Evolutionary conservation across 495 filamentous ascomycete species (phyloP).

Genomic region (Annulohypoxylon bovei): DNA sequence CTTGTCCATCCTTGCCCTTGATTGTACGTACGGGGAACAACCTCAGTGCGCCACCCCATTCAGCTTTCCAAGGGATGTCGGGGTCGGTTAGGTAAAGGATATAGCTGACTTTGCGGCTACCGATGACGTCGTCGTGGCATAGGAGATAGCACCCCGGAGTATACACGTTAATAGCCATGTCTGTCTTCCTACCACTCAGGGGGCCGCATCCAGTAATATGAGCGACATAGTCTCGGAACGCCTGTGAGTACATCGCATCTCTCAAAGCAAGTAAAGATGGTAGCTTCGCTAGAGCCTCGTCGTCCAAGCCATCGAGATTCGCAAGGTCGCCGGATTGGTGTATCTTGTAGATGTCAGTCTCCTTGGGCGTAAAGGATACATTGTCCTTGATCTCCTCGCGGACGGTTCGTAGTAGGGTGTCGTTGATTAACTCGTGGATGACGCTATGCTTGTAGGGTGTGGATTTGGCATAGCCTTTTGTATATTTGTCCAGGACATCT

Average conservation of each 20-base stretch:
- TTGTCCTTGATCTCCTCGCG: conserved; percentile 88
- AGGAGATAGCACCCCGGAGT: conserved; percentile 94
- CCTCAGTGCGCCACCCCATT: conserved; percentile 94
- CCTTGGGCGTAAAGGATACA: conserved; percentile 95
- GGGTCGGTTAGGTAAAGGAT: conserved; percentile 97
- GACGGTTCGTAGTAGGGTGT: conserved; percentile 82
- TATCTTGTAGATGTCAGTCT: conserved; percentile 99
- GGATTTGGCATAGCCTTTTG: conserved; percentile 74
- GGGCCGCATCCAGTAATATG: conserved; percentile 84
- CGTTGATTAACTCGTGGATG: conserved; percentile 80
- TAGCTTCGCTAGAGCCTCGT: conserved; percentile 79
- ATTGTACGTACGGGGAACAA: conserved; percentile 79
- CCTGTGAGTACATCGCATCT: conserved; percentile 89
- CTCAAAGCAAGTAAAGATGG: conserved; percentile 87
- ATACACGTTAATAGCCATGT: conserved; percentile 99
- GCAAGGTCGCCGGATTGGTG: conserved; percentile 98
- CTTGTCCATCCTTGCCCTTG: conserved; percentile 71
- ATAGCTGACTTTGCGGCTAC: conserved; percentile 90
- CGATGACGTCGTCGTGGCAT: conserved; percentile 98
- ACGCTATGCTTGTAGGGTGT: conserved; percentile 91
- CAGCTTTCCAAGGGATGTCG: conserved; percentile 86
- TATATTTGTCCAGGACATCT: conserved; percentile 72
- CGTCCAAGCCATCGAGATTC: conserved; percentile 92
- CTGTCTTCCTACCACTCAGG: conserved; percentile 92
- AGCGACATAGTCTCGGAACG: conserved; percentile 89